These are phyloP conservation scores for Fusarium siculi DNA, from an alignment of 2,329 filamentous ascomycete genomes.

Conservation along the genomic window DNA sequence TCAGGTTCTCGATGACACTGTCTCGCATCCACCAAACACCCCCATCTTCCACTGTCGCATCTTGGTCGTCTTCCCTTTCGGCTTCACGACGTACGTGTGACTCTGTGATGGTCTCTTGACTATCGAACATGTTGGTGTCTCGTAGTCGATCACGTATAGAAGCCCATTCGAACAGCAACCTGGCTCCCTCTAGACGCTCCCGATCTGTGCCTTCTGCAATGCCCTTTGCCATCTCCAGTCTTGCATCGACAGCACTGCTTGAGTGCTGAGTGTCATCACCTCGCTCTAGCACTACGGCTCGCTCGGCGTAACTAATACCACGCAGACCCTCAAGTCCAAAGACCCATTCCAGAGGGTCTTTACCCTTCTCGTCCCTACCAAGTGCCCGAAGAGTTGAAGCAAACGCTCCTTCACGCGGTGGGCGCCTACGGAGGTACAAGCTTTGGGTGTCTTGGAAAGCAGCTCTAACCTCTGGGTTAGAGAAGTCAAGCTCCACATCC, in stretches of 20 bases:
- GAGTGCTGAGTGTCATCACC: slow-evolving; percentile 60
- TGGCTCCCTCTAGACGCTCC: slow-evolving; percentile 59
- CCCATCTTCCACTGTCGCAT: slow-evolving; percentile 43
- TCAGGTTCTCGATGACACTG: slow-evolving; percentile 64
- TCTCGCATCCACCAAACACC: slow-evolving; percentile 66
- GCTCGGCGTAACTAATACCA: slow-evolving; percentile 72
- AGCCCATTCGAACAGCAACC: slow-evolving; percentile 67
- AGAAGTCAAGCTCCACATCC: slow-evolving; percentile 83
- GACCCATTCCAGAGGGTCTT: slow-evolving; percentile 75
- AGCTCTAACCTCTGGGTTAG: slow-evolving; percentile 68
- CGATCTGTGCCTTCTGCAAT: slow-evolving; percentile 55
- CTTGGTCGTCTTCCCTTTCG: slow-evolving; percentile 35
- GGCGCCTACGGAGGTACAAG: slow-evolving; percentile 77
- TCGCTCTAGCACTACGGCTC: slow-evolving; percentile 67
- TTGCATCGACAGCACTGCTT: slow-evolving; percentile 72
- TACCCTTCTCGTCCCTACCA: slow-evolving; percentile 55
- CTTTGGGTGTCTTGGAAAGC: slow-evolving; percentile 76
- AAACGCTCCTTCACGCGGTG: slow-evolving; percentile 76
- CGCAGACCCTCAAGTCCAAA: slow-evolving; percentile 70
- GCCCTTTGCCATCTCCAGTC: slow-evolving; percentile 70
- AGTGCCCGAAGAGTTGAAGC: slow-evolving; percentile 79
- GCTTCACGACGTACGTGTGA: slow-evolving; percentile 27
- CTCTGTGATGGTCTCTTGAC: slow-evolving; percentile 49
- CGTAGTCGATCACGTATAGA: slow-evolving; percentile 55
- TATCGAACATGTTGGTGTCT: slow-evolving; percentile 44